Percentiles rank a stretch among this genome's conserved stretches.
Evolutionary conservation across 108 stramenopile genomes (phyloP).

Genomic region (Nitzschia palea): DNA sequence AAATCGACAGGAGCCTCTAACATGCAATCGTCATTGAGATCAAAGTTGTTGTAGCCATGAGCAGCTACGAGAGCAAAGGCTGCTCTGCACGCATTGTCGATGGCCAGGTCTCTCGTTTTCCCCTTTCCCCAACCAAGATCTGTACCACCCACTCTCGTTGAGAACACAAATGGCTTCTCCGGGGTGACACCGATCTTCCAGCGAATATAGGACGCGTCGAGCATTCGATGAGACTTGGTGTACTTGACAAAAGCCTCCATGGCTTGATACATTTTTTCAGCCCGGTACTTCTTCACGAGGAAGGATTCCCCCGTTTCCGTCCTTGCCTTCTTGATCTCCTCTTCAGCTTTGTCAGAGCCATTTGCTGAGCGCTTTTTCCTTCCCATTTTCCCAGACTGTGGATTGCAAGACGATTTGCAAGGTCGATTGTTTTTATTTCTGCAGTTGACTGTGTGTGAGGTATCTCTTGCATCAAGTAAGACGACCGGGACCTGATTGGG

Average conservation of each 20-base stretch:
- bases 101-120: conserved; percentile 75
- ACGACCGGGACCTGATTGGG: too few relatives aligned
- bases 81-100: conserved; percentile 77
- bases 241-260: conserved; percentile 87
- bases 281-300: conserved; percentile 84
- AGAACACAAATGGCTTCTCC: conserved; percentile 76
- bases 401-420: too few relatives aligned
- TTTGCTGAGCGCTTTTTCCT: conserved; percentile 48
- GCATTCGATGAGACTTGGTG: conserved; percentile 86
- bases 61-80: conserved; percentile 82
- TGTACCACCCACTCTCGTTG: conserved; percentile 68
- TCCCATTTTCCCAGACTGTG: conserved; percentile 60
- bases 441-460: too few relatives aligned
- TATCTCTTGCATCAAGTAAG: too few relatives aligned
- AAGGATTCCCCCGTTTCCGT: conserved; percentile 56
- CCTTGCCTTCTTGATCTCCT: conserved; percentile 22
- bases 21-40: conserved; percentile 79
- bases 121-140: conserved; percentile 85
- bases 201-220: conserved; percentile 75
- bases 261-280: conserved; percentile 65
- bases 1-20: conserved; percentile 59
- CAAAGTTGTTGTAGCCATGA: conserved; percentile 86
- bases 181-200: conserved; percentile 65
- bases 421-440: neutral
- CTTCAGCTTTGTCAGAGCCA: neutral